phyloP scores from a whole-genome alignment of 129 eudicot genomes.

The Daucus carota region DH1_v3.0 NC_030383.2:10719001-10719500 shows the following conservation, averaged over 20 bases:
- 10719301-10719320: slow-evolving; percentile 55
- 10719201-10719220: slow-evolving; percentile 53
- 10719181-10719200: slow-evolving; percentile 93
- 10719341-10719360: slow-evolving; percentile 57
- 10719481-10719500: slow-evolving; percentile 14
- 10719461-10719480: slow-evolving; percentile 18
- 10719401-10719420: slow-evolving; percentile 12
- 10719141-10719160: slow-evolving; percentile 82
- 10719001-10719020: background rate
- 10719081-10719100: slow-evolving; percentile 78
- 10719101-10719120: slow-evolving; percentile 66
- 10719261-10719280: slow-evolving; percentile 95
- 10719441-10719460: slow-evolving; percentile 10
- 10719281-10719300: slow-evolving; percentile 82
- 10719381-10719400: slow-evolving; percentile 11
- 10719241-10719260: slow-evolving; percentile 84
- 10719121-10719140: slow-evolving; percentile 53
- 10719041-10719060: background rate
- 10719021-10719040: background rate
- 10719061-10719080: slow-evolving; percentile 40
- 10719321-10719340: slow-evolving; percentile 81
- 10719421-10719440: slow-evolving; percentile 3
- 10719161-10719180: slow-evolving; percentile 91
- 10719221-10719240: slow-evolving; percentile 55
- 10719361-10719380: slow-evolving; percentile 35